phyloP scores from a whole-genome alignment of 441 rosid genomes.

The Arabidopsis hybrid region DNA sequence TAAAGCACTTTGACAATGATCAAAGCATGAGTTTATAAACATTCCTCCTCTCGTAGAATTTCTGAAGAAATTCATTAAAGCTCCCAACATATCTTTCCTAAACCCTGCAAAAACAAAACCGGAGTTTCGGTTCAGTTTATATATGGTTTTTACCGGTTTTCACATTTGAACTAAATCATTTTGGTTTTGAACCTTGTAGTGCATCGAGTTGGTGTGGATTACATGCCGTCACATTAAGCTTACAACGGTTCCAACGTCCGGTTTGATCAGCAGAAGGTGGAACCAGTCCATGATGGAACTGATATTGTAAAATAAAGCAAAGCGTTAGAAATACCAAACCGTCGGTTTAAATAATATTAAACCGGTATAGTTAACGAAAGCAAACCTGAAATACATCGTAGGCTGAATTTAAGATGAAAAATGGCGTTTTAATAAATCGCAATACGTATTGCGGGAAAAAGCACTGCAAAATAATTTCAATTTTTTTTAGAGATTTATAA shows the following conservation, averaged over 20 bases:
- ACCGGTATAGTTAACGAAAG: not conserved
- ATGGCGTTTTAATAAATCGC: constrained; percentile 60
- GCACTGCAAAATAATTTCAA: constrained; percentile 54
- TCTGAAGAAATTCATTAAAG: constrained; percentile 47
- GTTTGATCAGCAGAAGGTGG: constrained; percentile 64
- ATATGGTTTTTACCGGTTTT: constrained; percentile 1
- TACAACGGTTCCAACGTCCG: constrained; percentile 72
- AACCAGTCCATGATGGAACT: constrained; percentile 78
- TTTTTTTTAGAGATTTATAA: not conserved
- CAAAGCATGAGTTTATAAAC: constrained; percentile 76
- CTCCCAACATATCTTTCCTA: constrained; percentile 62
- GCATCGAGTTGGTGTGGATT: constrained; percentile 52
- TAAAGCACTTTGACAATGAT: constrained; percentile 79
- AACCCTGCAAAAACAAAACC: constrained; percentile 50
- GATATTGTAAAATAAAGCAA: constrained; percentile 6
- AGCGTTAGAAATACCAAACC: not conserved
- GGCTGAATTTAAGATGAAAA: constrained; percentile 74
- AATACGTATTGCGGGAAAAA: constrained; percentile 70
- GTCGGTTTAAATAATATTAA: constrained; percentile 7
- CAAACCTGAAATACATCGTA: constrained; percentile 76
- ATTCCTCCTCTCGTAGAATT: constrained; percentile 62
- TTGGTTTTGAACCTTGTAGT: constrained; percentile 56
- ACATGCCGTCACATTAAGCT: constrained; percentile 62
- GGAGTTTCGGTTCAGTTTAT: not conserved
- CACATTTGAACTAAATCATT: not conserved